Evolutionary conservation across 1,284 basidiomycete species (phyloP).

Genomic region (Xanthoconium separans): DNA sequence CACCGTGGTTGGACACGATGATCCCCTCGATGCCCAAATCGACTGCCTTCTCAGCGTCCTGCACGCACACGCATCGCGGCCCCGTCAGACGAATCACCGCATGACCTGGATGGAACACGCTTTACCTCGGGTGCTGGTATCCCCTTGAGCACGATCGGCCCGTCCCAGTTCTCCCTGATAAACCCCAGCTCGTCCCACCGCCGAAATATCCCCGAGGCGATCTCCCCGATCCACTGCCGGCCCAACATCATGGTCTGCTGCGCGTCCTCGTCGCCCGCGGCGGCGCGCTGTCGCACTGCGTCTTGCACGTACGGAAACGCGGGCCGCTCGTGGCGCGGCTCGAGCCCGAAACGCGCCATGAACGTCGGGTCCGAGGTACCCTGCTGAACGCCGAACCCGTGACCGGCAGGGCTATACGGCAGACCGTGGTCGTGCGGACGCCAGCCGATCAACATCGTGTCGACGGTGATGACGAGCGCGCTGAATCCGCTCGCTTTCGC

Average conservation of each 20-base stretch:
- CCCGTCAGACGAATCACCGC: no score
- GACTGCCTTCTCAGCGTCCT: conserved; percentile 71
- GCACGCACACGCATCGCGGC: not conserved
- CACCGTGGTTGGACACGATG: conserved; percentile 80
- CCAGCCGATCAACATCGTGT: conserved; percentile 68
- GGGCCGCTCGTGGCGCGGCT: conserved; percentile 44
- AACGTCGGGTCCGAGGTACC: conserved; percentile 71
- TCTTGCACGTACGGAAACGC: conserved; percentile 57
- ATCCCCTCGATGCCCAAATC: conserved; percentile 73
- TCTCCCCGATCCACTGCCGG: conserved; percentile 54
- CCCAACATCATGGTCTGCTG: conserved; percentile 46
- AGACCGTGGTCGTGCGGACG: conserved; percentile 62
- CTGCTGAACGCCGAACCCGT: conserved; percentile 59
- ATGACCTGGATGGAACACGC: not conserved
- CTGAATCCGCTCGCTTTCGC: conserved; percentile 66
- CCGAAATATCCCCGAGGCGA: conserved; percentile 56
- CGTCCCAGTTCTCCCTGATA: conserved; percentile 66
- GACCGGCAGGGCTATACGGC: conserved; percentile 61
- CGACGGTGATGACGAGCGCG: conserved; percentile 68
- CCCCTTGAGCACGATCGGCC: conserved; percentile 68
- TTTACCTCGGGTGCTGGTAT: conserved; percentile 54
- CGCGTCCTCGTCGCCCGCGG: conserved; percentile 47
- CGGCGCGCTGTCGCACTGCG: conserved; percentile 38
- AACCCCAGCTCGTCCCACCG: conserved; percentile 67
- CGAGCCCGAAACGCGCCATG: conserved; percentile 50